Evolutionary conservation across 352 stramenopile genomes (phyloP), one percentile per base, ranked within the genome.

Genomic region (Thraustochytrium sp.): DNA sequence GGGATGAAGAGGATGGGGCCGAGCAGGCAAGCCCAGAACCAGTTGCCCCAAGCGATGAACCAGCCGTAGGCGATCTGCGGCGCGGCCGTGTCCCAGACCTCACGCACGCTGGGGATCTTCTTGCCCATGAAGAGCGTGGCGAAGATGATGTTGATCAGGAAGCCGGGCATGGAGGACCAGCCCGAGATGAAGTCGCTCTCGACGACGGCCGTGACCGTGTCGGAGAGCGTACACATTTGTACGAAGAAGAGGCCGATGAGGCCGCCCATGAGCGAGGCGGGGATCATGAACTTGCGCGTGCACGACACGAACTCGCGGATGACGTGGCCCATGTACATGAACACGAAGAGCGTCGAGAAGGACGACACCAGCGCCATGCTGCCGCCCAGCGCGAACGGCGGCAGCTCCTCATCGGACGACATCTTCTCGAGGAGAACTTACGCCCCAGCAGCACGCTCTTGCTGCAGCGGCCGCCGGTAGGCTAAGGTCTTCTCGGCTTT

Each of bases 111-210:
- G 42, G 65, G 65, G n/a, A 77, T 36, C 9, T 21, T 40, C 42
- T 55, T 62, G 9, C 65, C 65, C 65, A 77, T 77, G 65, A 77
- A 77, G 65, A 77, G 65, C 13, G 65, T 77, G 42, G 65, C 65
- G 42, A 77, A 77, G 16, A 77, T 31, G 36, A 77, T 62, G 38
- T 77, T 77, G 65, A 77, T 77, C 23, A 77, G 65, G 65, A 77
- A 77, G 21, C 65, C 65, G 26, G 65, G 65, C 65, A 77, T 62
- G 18, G 2, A 26, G 49, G 13, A 2, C 65, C 65, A 77, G 29
- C 36, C 36, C 11, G 40, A 13, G 23, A 77, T 62, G 29, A 37
- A 77, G 38, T 77, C 65, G 65, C 49, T 55, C 31, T 77, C 42
- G 42, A 77, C 34, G 21, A 77, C 65, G 23, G 65, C 4, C 9